Evolutionary conservation across 495 filamentous ascomycete species (phyloP), one percentile per base, ranked within the genome.

Genomic region (Glutinoglossum americanum): DNA sequence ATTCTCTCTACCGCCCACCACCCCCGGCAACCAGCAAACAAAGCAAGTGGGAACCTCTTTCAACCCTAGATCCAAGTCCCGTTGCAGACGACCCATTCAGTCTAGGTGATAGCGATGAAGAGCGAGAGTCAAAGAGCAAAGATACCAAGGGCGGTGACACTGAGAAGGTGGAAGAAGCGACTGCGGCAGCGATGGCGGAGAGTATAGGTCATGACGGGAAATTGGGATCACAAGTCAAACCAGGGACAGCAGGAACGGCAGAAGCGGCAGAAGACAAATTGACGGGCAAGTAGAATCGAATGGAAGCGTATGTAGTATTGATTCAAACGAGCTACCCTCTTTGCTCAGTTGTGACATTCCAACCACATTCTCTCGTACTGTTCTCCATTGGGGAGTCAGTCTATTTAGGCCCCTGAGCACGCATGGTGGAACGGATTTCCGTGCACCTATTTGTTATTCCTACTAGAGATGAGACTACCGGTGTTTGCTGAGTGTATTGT

Each of bases 21-120:
- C 65, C 65, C 39, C 63, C 64, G 27, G 68, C 73, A 23, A 73
- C 71, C 19, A 26, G 62, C 64, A 92, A 86, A 70, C 71, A 77
- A 15, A 93, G 85, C 74, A 98, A 98, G 72, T 98, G 92, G 92
- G 90, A 98, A 68, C 92, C 93, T 17, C 71, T 98, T 55, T 84
- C 87, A 32, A 79, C 83, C 0, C 80, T 94, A 6, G 89, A 93
- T 48, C 92, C 93, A 5, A 83, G 79, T 55, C 92, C 93, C 33
- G 81, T 90, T 48, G 80, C 78, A 10, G 90, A 98, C 60, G 92
- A 98, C 64, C 92, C 92, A 0, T 98, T 98, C 69, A 94, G 87
- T 63, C 77, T 98, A 10, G 92, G 92, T 1, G 92, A 98, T 64
- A 94, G 89, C 63, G 87, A 94, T 59, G 92, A 97, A 54, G 93